Evolutionary conservation across 2,329 filamentous ascomycete species (phyloP), one percentile per base, ranked within the genome.

Genomic region (Phyllosticta ampelicida): DNA sequence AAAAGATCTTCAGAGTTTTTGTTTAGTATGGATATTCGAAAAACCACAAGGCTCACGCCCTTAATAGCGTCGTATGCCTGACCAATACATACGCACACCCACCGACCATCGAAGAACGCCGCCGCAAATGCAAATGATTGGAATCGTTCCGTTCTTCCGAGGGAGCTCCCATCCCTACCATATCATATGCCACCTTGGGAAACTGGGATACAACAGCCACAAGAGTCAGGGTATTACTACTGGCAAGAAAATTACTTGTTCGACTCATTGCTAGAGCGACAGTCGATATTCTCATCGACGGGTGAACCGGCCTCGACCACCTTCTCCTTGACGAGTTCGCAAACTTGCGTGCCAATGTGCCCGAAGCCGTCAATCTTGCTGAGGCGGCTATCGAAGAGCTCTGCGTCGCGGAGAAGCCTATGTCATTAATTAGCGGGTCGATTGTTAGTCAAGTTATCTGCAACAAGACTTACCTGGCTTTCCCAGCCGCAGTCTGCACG

Each of bases 361-460:
- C 81, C 85, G 60, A 89, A 89, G 1, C 89, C 90, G 55, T 94
- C 86, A 48, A 96, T 81, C 67, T 89, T 90, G 63, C 83, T 79
- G 6, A 96, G 79, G 63, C 84, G 85, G 1, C 79, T 74, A 53
- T 84, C 80, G 65, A 96, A 86, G 63, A 85, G 82, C 58, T 90
- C 83, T 16, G 89, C 80, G 67, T 96, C 90, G 52, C 80, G 80
- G 53, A 89, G 75, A 77, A 96, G 85, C 67, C 89, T 94, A 62
- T 55, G 9, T 10, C 9, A 3, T 2, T 28, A 16, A 50, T 54
- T 57, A 58, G 56, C 56, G n/a, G n/a, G 21, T 51, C n/a, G 53
- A 55, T 52, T 60, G 64, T 66, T 23, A 13, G 28, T 16, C 8
- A 48, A 13, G 16, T 10, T n/a, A n/a, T n/a, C n/a, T 20, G 19